Conservation (phyloP, 164 flowering plant genomes). For the Vitis rotundifolia region DNA sequence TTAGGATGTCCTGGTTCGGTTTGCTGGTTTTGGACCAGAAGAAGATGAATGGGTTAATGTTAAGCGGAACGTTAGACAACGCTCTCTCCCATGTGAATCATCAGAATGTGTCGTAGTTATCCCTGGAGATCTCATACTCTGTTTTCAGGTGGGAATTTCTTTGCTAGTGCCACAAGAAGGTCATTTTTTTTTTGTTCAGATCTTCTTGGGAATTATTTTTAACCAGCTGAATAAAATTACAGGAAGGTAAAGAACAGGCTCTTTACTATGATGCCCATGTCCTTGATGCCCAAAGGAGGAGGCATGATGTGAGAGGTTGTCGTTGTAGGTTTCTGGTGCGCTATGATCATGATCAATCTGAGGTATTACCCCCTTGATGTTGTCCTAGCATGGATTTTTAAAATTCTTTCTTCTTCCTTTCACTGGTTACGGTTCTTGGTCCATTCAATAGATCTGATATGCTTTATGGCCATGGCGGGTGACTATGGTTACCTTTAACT, state of each 20-base stretch:
- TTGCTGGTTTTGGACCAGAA: slow-evolving; percentile 91
- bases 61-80: slow-evolving; percentile 75
- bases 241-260: slow-evolving; percentile 99
- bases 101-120: slow-evolving; percentile 96
- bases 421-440: neutral
- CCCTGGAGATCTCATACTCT: slow-evolving; percentile 91
- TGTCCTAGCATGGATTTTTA: neutral
- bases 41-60: slow-evolving; percentile 98
- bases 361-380: slow-evolving; percentile 48
- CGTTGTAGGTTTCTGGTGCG: slow-evolving; percentile 97
- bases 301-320: slow-evolving; percentile 97
- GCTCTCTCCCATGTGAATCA: slow-evolving; percentile 98
- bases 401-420: neutral
- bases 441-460: neutral
- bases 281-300: slow-evolving; percentile 91
- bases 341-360: slow-evolving; percentile 91
- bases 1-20: slow-evolving; percentile 92
- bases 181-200: neutral
- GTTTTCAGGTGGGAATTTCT: slow-evolving; percentile 74
- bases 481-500: neutral
- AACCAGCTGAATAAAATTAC: slow-evolving; percentile 8
- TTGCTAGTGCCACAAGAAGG: neutral
- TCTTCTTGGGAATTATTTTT: neutral
- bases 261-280: slow-evolving; percentile 98
- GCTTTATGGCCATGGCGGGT: neutral